These are phyloP conservation scores for Phytophthora fragariaefolia DNA, from an alignment of 352 stramenopile genomes.

Conservation along the genomic window DNA sequence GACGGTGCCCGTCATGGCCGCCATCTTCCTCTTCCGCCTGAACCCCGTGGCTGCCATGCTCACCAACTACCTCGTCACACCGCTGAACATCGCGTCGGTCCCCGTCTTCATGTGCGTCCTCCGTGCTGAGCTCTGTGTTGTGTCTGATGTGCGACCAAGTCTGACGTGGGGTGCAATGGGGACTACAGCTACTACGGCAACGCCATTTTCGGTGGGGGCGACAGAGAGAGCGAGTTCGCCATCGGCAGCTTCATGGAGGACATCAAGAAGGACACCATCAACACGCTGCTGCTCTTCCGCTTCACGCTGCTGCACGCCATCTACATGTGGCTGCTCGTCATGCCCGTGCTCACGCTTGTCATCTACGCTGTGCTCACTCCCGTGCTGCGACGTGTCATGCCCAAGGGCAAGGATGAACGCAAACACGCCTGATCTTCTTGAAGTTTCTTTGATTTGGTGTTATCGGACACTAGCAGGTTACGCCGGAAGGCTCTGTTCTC, in stretches of 20 bases:
- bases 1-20: conserved; percentile 74
- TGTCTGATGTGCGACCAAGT: neutral
- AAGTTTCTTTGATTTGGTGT: conserved; percentile 5
- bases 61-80: conserved; percentile 83
- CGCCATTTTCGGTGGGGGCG: conserved; percentile 45
- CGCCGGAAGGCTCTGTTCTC: neutral
- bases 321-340: conserved; percentile 78
- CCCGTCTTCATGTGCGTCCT: conserved; percentile 78
- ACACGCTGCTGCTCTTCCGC: conserved; percentile 78
- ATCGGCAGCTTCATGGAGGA: conserved; percentile 73
- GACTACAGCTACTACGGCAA: conserved; percentile 67
- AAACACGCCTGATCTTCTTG: conserved; percentile 42
- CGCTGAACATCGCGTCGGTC: conserved; percentile 78
- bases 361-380: conserved; percentile 76
- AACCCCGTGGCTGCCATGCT: conserved; percentile 86
- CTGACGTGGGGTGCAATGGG: neutral
- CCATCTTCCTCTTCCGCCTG: conserved; percentile 81
- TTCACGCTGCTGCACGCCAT: conserved; percentile 84
- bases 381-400: conserved; percentile 71
- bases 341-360: conserved; percentile 64
- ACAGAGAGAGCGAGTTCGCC: conserved; percentile 67
- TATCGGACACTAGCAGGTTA: neutral
- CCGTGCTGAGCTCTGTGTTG: neutral
- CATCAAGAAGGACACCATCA: conserved; percentile 75
- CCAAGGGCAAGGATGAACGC: conserved; percentile 54